Conservation (phyloP, 78 protist species). For the Dictyostelium firmibasis region DNA sequence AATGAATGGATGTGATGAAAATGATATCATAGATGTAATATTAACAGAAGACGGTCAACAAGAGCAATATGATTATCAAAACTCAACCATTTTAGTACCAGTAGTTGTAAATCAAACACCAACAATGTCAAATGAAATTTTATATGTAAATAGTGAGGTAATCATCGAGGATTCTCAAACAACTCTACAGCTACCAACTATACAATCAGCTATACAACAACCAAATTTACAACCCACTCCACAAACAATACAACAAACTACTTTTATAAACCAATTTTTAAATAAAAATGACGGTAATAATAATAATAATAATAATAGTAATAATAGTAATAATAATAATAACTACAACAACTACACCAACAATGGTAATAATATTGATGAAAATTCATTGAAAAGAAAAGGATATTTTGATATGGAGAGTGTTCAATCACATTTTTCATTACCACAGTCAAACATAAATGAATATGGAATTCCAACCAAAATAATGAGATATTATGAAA, state of each 20-base stretch:
- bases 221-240: not conserved
- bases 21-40: not conserved
- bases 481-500: slow-evolving; percentile 27
- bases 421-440: not conserved
- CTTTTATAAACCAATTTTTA: not conserved
- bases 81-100: not conserved
- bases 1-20: slow-evolving; percentile 1
- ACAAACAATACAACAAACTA: not conserved
- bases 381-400: not conserved
- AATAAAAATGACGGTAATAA: not conserved
- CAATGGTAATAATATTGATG: not conserved
- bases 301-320: not conserved
- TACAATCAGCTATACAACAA: not conserved
- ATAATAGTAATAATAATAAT: not conserved
- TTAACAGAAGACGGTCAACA: not conserved
- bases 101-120: not conserved
- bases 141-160: not conserved
- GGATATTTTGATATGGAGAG: not conserved
- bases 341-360: not conserved
- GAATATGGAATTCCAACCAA: slow-evolving; percentile 7
- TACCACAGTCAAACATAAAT: slow-evolving; percentile 3
- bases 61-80: not conserved
- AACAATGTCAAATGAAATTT: slow-evolving; percentile 2
- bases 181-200: not conserved
- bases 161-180: not conserved